Conservation (phyloP, 2,329 filamentous ascomycete species). For the Monosporascus sp. region DNA sequence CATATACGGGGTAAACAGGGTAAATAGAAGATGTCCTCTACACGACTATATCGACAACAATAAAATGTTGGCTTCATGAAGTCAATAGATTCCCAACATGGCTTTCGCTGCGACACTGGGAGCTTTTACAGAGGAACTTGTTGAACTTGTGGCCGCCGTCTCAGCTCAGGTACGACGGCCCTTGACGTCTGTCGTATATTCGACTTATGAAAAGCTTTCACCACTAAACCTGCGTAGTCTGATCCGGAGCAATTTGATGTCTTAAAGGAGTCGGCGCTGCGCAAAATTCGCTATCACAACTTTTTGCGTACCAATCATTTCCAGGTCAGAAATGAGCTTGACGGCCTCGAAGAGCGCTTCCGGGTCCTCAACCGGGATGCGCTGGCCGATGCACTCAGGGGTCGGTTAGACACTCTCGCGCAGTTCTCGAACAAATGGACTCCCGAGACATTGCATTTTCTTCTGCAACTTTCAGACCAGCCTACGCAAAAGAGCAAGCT, state of each 20-base stretch:
- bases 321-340: constrained; percentile 58
- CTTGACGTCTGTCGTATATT: not conserved
- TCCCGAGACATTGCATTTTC: constrained; percentile 72
- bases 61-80: not conserved
- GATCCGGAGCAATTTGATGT: constrained; percentile 33
- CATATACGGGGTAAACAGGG: not conserved
- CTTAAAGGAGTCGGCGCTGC: constrained; percentile 44
- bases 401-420: constrained; percentile 55
- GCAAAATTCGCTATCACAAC: constrained; percentile 47
- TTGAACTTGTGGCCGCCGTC: constrained; percentile 56
- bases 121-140: constrained; percentile 64
- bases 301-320: constrained; percentile 70
- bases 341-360: constrained; percentile 81
- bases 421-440: constrained; percentile 55
- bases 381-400: constrained; percentile 63
- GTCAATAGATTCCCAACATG: constrained; percentile 42
- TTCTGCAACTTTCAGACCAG: constrained; percentile 76
- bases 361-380: constrained; percentile 72
- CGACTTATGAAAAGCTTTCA: constrained; percentile 15
- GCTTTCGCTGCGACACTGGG: constrained; percentile 62
- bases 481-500: constrained; percentile 67
- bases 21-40: not conserved
- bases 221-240: constrained; percentile 15
- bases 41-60: not conserved
- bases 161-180: constrained; percentile 41